These are phyloP conservation scores for Lignosus rhinocerotis DNA, from an alignment of 1,284 basidiomycete species.

Conservation along the genomic window DNA sequence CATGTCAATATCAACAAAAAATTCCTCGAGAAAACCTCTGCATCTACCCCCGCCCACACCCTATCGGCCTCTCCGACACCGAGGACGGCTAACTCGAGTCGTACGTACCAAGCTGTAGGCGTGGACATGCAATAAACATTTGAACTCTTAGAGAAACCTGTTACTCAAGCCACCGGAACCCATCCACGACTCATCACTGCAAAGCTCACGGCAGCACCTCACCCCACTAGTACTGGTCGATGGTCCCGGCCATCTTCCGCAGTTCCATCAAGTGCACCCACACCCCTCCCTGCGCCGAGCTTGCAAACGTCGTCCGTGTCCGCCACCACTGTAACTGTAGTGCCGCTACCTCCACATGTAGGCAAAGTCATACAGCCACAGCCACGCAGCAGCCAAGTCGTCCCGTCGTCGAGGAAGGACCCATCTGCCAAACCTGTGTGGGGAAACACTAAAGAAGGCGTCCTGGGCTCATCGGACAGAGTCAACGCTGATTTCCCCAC, in stretches of 20 bases:
- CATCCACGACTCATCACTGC: constrained; percentile 81
- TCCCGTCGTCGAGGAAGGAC: constrained; percentile 45
- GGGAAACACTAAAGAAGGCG: constrained; percentile 52
- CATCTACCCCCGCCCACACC: constrained; percentile 42
- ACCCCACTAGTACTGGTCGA: constrained; percentile 57
- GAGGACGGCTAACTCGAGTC: constrained; percentile 51
- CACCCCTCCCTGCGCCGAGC: constrained; percentile 37
- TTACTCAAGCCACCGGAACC: constrained; percentile 51
- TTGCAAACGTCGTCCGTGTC: constrained; percentile 33
- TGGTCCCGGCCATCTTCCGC: constrained; percentile 79
- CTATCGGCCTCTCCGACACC: constrained; percentile 39
- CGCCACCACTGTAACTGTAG: constrained; percentile 25
- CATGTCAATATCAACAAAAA: constrained; percentile 92
- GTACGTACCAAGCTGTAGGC: constrained; percentile 42
- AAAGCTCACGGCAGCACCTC: constrained; percentile 74
- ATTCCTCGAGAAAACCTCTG: constrained; percentile 82
- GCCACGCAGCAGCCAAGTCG: constrained; percentile 43
- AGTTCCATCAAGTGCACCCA: constrained; percentile 54
- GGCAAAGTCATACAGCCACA: constrained; percentile 74
- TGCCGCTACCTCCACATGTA: constrained; percentile 52
- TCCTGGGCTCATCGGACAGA: constrained; percentile 39
- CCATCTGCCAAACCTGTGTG: constrained; percentile 55
- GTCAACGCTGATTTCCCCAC: constrained; percentile 80
- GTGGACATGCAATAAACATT: background rate
- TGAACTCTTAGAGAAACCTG: constrained; percentile 51